These are phyloP conservation scores for Suillus alpinus DNA, from an alignment of 768 basidiomycete species.

Conservation along the genomic window DNA sequence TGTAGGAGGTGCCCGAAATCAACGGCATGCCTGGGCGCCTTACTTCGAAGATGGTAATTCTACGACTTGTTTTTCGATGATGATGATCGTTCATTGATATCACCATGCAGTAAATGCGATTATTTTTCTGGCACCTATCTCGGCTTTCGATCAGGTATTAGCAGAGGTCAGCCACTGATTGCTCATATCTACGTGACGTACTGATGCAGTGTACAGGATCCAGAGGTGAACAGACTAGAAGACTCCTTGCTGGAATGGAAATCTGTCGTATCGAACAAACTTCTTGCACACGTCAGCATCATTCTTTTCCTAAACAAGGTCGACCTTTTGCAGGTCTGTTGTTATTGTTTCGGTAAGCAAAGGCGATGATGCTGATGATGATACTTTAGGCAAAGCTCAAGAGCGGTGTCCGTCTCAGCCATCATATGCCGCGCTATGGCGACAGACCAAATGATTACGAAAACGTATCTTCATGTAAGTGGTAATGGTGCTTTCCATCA, in stretches of 20 bases:
- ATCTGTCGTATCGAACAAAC: constrained; percentile 65
- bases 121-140: constrained; percentile 86
- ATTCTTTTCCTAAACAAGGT: constrained; percentile 82
- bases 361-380: constrained; percentile 2
- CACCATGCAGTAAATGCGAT: constrained; percentile 68
- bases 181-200: constrained; percentile 10
- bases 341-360: neutral
- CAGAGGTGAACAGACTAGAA: constrained; percentile 71
- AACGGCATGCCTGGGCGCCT: constrained; percentile 84
- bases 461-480: constrained; percentile 69
- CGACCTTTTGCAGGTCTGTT: constrained; percentile 65
- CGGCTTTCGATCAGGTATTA: constrained; percentile 82
- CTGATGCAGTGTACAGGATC: constrained; percentile 46
- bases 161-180: constrained; percentile 51
- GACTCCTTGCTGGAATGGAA: constrained; percentile 80
- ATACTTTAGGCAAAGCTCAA: constrained; percentile 63
- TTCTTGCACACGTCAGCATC: constrained; percentile 72
- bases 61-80: constrained; percentile 1
- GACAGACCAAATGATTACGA: constrained; percentile 79
- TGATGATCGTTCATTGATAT: constrained; percentile 5
- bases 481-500: constrained; percentile 1
- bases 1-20: constrained; percentile 78
- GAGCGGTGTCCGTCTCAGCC: constrained; percentile 67
- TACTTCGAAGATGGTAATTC: constrained; percentile 78
- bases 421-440: constrained; percentile 69